Conservation (phyloP, 495 filamentous ascomycete species). For the Aspergillus heteromorphus region DNA sequence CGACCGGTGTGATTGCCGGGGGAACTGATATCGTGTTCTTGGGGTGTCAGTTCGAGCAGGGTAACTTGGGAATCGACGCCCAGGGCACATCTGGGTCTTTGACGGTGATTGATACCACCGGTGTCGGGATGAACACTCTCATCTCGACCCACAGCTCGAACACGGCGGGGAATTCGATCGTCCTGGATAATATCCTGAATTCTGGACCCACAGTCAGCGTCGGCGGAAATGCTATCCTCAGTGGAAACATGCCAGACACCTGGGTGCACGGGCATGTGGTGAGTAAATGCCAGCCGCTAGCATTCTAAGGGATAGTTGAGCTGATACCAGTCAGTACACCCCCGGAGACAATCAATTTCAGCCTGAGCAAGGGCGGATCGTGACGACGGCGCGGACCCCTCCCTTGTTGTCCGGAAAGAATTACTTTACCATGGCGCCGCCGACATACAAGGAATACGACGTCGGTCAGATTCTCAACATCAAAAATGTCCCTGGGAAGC, state of each 20-base stretch:
- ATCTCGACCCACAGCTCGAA: constrained; percentile 17
- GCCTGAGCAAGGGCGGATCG: constrained; percentile 9
- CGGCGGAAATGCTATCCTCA: constrained; percentile 8
- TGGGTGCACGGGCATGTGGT: constrained; percentile 29
- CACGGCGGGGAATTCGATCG: constrained; percentile 22
- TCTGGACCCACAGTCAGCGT: constrained; percentile 20
- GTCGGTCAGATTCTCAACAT: constrained; percentile 39
- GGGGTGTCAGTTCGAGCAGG: constrained; percentile 26
- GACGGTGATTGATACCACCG: constrained; percentile 37
- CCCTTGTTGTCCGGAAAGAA: constrained; percentile 17
- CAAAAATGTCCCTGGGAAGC: constrained; percentile 30
- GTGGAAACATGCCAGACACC: constrained; percentile 20
- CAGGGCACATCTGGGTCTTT: constrained; percentile 41
- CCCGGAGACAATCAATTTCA: constrained; percentile 8
- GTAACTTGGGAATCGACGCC: constrained; percentile 24
- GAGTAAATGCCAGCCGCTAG: background rate
- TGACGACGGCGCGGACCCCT: constrained; percentile 13
- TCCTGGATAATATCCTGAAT: constrained; percentile 24
- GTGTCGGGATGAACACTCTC: constrained; percentile 39
- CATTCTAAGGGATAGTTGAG: background rate
- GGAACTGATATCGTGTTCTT: constrained; percentile 24
- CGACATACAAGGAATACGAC: constrained; percentile 44
- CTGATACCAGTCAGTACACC: constrained; percentile 10
- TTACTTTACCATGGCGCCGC: constrained; percentile 22
- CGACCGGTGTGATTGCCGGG: constrained; percentile 48